These are phyloP conservation scores for Medicago truncatula DNA, from an alignment of 306 rosid genomes.

Conservation along the genomic window MtrunA17r5.0-ANR NC_053046.1:4455001-4455500, in stretches of 20 bases:
- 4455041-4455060: too few relatives aligned
- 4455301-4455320: not conserved
- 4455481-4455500: slow-evolving; percentile 9
- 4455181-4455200: slow-evolving; percentile 5
- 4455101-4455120: too few relatives aligned
- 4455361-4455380: not conserved
- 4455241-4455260: slow-evolving; percentile 12
- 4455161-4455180: not conserved
- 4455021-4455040: too few relatives aligned
- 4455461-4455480: not conserved
- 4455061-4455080: too few relatives aligned
- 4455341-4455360: slow-evolving; percentile 17
- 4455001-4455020: too few relatives aligned
- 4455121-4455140: too few relatives aligned
- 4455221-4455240: not conserved
- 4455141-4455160: not conserved
- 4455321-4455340: not conserved
- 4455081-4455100: too few relatives aligned
- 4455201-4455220: slow-evolving; percentile 12
- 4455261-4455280: not conserved
- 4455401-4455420: slow-evolving; percentile 7
- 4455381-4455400: not conserved
- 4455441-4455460: slow-evolving; percentile 7
- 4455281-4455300: not conserved
- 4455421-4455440: slow-evolving; percentile 18